These are phyloP conservation scores for Phellopilus nigrolimitatus DNA, from an alignment of 1,284 basidiomycete genomes.

Conservation along the genomic window DNA sequence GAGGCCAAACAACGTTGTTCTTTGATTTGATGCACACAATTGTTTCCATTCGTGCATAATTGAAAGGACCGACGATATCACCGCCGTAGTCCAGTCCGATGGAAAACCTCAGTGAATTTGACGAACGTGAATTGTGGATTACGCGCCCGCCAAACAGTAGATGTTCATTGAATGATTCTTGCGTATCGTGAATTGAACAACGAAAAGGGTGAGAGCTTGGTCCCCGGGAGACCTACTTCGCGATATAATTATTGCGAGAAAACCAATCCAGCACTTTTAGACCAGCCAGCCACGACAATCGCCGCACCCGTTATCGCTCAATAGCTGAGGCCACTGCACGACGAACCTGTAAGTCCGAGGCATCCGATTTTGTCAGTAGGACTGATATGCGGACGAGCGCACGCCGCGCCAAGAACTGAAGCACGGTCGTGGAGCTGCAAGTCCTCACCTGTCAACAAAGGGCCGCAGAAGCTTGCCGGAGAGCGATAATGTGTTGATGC, in stretches of 20 bases:
- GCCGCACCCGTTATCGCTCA: slow-evolving; percentile 36
- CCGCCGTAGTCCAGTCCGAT: too few species aligned
- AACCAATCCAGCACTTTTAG: slow-evolving; percentile 27
- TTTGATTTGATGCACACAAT: too few species aligned
- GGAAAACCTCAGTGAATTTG: too few species aligned
- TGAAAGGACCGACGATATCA: too few species aligned
- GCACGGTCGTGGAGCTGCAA: background rate
- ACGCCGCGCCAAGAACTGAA: slow-evolving; percentile 12
- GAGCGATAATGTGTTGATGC: slow-evolving; percentile 78
- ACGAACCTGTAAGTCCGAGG: slow-evolving; percentile 53
- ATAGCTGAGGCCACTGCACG: slow-evolving; percentile 78
- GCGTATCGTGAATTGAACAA: too few species aligned
- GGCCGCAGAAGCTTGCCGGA: slow-evolving; percentile 79
- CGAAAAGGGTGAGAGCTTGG: background rate
- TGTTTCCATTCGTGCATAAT: too few species aligned
- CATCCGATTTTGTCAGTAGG: slow-evolving; percentile 1
- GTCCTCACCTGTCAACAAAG: slow-evolving; percentile 70
- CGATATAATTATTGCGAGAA: background rate
- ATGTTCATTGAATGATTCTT: too few species aligned
- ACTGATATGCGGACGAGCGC: too few species aligned
- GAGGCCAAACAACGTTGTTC: too few species aligned
- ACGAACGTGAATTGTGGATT: too few species aligned
- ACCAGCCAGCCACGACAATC: slow-evolving; percentile 65
- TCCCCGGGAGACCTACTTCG: background rate
- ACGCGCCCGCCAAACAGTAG: too few species aligned